Conservation (phyloP, 2,329 filamentous ascomycete genomes). For the Trichoderma sp. region DNA sequence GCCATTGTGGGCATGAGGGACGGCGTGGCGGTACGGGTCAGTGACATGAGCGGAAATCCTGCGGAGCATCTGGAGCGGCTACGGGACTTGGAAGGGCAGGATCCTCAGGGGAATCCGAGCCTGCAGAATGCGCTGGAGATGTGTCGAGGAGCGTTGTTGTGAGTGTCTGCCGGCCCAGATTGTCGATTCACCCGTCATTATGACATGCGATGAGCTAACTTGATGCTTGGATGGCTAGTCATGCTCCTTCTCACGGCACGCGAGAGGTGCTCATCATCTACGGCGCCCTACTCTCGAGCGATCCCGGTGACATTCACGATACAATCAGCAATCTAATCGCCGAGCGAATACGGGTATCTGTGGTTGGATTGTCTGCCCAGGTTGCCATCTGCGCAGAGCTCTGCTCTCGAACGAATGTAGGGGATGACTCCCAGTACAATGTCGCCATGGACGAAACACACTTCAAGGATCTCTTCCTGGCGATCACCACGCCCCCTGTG, state of each 20-base stretch:
- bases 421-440: conserved; percentile 71
- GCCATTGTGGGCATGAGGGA: conserved; percentile 92
- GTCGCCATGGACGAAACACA: conserved; percentile 75
- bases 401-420: conserved; percentile 80
- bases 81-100: conserved; percentile 59
- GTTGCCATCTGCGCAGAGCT: conserved; percentile 90
- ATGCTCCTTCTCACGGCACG: conserved; percentile 90
- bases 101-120: conserved; percentile 72
- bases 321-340: conserved; percentile 75
- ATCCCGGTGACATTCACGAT: conserved; percentile 92
- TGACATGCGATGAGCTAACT: background rate
- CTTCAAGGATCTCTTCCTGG: conserved; percentile 84
- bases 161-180: conserved; percentile 29
- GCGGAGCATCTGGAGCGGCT: conserved; percentile 80
- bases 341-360: conserved; percentile 81
- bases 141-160: conserved; percentile 87
- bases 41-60: conserved; percentile 88
- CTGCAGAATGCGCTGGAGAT: conserved; percentile 96
- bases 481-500: conserved; percentile 82
- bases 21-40: conserved; percentile 79
- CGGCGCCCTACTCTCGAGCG: conserved; percentile 83
- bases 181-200: background rate
- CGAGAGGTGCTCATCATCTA: conserved; percentile 89
- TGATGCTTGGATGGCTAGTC: conserved; percentile 46
- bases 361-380: conserved; percentile 88